A percentile compares a stretch with the other conserved stretches of the same genome.
Evolutionary conservation across 257 asterid species (phyloP).

Genomic region (Ajuga chamaepitys): DNA sequence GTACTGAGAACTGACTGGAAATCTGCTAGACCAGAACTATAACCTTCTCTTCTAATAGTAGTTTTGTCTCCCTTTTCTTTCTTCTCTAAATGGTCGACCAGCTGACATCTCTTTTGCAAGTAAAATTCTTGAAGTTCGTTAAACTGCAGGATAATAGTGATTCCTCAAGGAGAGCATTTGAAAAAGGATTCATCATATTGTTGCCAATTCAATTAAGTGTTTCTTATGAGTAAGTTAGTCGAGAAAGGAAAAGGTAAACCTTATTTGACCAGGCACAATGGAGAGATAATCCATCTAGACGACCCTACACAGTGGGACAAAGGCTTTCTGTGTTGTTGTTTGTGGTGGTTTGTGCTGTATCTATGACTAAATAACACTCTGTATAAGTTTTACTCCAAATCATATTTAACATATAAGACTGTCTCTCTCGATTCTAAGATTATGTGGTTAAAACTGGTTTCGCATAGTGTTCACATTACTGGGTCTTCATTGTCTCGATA

Average conservation of each 20-base stretch:
- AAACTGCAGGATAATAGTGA: slow-evolving; percentile 45
- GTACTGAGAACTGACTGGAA: slow-evolving; percentile 78
- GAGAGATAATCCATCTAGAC: too few relatives aligned
- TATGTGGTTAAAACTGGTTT: neutral
- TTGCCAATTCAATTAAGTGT: neutral
- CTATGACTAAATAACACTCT: neutral
- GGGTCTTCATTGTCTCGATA: neutral
- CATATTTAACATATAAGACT: neutral
- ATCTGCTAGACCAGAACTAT: slow-evolving; percentile 63
- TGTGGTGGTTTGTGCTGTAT: too few relatives aligned
- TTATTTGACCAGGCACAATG: too few relatives aligned
- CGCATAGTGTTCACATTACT: neutral
- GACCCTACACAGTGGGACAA: too few relatives aligned
- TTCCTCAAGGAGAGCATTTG: slow-evolving; percentile 11
- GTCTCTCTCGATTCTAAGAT: neutral
- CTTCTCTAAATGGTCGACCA: slow-evolving; percentile 28
- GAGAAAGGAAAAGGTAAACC: neutral
- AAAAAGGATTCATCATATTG: neutral
- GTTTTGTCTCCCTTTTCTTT: slow-evolving; percentile 35
- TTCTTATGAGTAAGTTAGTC: neutral
- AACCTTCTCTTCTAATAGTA: slow-evolving; percentile 52
- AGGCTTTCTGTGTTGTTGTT: too few relatives aligned
- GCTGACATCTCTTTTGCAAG: slow-evolving; percentile 67
- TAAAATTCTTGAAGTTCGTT: slow-evolving; percentile 83
- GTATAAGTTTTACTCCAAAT: neutral